A percentile compares a stretch with the other conserved stretches of the same genome.
Evolutionary conservation across 2,329 filamentous ascomycete species (phyloP).

Genomic region (Colletotrichum gigasporum): DNA sequence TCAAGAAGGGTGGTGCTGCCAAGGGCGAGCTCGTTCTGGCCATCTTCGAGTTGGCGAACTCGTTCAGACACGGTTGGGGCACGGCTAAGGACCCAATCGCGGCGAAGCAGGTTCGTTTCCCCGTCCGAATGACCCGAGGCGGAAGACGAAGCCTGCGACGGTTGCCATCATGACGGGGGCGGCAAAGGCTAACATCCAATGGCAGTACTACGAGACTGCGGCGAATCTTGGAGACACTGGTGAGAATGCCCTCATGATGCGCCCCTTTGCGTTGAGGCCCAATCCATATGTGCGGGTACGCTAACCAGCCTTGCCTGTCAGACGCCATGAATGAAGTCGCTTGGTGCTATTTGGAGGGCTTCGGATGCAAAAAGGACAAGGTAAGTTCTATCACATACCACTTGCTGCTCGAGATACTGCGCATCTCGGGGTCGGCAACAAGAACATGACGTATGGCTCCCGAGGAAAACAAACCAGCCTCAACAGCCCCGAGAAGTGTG

Average conservation of each 20-base stretch:
- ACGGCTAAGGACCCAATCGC: conserved; percentile 86
- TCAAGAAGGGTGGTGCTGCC: conserved; percentile 92
- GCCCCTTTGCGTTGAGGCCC: conserved; percentile 12
- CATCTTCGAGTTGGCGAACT: conserved; percentile 94
- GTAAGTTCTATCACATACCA: conserved; percentile 64
- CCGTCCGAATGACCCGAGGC: not conserved
- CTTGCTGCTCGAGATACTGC: conserved; percentile 33
- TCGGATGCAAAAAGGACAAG: conserved; percentile 98
- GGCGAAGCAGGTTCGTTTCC: conserved; percentile 71
- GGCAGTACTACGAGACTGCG: conserved; percentile 94
- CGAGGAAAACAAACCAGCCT: conserved; percentile 14
- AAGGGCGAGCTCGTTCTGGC: conserved; percentile 97
- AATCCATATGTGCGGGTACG: conserved; percentile 4
- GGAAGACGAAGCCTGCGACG: not conserved
- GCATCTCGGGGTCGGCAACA: conserved; percentile 1
- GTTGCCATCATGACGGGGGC: not conserved
- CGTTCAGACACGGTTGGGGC: conserved; percentile 95
- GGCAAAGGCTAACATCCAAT: conserved; percentile 10
- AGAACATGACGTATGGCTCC: not conserved
- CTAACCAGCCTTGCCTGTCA: conserved; percentile 41
- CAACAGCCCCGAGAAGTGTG: not conserved
- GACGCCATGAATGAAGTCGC: conserved; percentile 98
- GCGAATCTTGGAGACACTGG: conserved; percentile 93
- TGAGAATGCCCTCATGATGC: conserved; percentile 46
- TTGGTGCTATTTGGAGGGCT: conserved; percentile 97